A percentile compares a stretch with the other conserved stretches of the same genome.
Conservation (phyloP, 2,329 filamentous ascomycete species). For the Fusarium multiceps region DNA sequence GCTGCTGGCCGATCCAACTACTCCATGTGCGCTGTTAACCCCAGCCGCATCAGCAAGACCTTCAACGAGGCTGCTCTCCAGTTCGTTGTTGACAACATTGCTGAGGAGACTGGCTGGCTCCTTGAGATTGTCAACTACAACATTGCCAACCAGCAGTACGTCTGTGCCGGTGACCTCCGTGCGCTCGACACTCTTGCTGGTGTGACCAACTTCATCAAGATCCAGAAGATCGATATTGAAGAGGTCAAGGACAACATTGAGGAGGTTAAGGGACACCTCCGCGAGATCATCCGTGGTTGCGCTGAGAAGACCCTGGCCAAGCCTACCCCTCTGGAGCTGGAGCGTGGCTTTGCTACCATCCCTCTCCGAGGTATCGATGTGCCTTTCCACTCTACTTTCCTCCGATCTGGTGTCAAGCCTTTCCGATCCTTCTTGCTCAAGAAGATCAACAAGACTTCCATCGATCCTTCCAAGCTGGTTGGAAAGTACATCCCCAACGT, state of each 20-base stretch:
- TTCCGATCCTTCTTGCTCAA: constrained; percentile 98
- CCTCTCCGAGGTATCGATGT: constrained; percentile 97
- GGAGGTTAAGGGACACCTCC: constrained; percentile 88
- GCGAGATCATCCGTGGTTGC: constrained; percentile 90
- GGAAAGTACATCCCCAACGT: constrained; percentile 99
- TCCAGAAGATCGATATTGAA: constrained; percentile 97
- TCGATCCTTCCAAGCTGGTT: constrained; percentile 95
- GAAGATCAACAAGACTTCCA: constrained; percentile 99
- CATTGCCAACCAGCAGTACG: constrained; percentile 80
- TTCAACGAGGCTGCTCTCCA: constrained; percentile 98
- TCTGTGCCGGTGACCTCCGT: constrained; percentile 76
- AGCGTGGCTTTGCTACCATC: constrained; percentile 97
- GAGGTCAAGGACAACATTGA: constrained; percentile 90
- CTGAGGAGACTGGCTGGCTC: constrained; percentile 93
- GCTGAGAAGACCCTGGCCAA: constrained; percentile 89
- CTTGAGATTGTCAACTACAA: constrained; percentile 99
- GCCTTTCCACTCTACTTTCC: constrained; percentile 98
- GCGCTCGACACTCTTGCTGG: constrained; percentile 79
- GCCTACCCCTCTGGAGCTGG: constrained; percentile 85
- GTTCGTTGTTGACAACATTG: constrained; percentile 95
- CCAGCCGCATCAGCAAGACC: constrained; percentile 96
- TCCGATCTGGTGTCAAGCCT: constrained; percentile 97
- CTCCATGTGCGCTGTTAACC: constrained; percentile 99
- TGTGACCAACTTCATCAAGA: constrained; percentile 94
- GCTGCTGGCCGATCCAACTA: constrained; percentile 95